Conservation (phyloP, 2,329 filamentous ascomycete genomes). For the Chaetomium sp. region DNA sequence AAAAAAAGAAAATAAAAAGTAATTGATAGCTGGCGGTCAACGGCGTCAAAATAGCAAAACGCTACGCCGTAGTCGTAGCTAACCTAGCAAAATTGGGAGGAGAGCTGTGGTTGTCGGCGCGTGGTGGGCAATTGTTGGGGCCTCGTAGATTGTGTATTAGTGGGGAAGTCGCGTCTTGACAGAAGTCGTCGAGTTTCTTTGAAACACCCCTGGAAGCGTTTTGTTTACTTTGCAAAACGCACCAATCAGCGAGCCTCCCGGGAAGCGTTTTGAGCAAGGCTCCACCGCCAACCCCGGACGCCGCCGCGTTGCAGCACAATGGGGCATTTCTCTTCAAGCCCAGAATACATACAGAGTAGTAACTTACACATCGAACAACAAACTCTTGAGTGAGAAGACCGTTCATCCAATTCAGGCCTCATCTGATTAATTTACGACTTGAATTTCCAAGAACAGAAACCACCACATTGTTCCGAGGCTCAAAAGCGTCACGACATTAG, state of each 20-base stretch:
- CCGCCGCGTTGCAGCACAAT: too few species aligned
- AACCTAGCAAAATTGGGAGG: neutral
- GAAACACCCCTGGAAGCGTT: slow-evolving; percentile 12
- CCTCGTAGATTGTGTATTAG: neutral
- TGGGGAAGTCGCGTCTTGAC: slow-evolving; percentile 17
- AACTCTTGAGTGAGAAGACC: too few species aligned
- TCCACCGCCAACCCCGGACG: too few species aligned
- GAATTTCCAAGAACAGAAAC: too few species aligned
- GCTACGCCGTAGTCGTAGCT: neutral
- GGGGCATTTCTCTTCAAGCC: too few species aligned
- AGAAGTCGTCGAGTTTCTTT: neutral
- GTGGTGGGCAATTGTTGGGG: neutral
- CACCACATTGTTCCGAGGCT: too few species aligned
- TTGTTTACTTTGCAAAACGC: slow-evolving; percentile 25
- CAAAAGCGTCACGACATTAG: too few species aligned
- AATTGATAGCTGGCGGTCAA: neutral
- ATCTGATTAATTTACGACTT: too few species aligned
- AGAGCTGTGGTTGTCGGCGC: slow-evolving; percentile 1
- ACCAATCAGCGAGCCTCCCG: slow-evolving; percentile 17
- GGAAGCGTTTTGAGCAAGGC: neutral
- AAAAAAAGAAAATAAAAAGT: neutral
- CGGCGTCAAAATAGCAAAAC: neutral
- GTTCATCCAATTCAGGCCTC: too few species aligned
- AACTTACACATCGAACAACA: too few species aligned
- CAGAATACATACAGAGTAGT: too few species aligned